Base-by-base conservation (phyloP, 2,329 filamentous ascomycete species). In the Ophiocordyceps sinensis region DNA sequence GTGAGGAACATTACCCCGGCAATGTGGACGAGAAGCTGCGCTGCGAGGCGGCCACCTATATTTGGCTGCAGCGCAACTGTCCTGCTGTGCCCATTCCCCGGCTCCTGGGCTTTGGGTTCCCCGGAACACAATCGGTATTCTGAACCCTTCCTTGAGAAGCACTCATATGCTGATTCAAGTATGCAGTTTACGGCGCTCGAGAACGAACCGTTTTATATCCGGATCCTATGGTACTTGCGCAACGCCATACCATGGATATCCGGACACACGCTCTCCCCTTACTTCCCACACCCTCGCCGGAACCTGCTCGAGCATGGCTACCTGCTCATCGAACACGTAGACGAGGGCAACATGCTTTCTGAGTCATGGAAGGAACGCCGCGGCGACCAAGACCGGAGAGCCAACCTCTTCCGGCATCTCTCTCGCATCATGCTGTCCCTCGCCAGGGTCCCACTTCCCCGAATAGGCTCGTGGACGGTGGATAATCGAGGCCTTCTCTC, bases 21-120 rank as follows among this genome's bases (percentile, higher is more conserved):
- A 66, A 61, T 41, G 55, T 53, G 14, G 61, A 68, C 32, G 62
- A 67, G 48, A 67, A 67, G 51, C 23, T 67, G 12, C 45, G 45
- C 11, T 48, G 44, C 26, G 51, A 53, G 40, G 47, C 45, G 23
- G 49, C 46, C 1, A 46, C 47, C 9, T 49, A 52, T 38, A 39
- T 41, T n/a, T 53, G 47, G 49, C 37, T 53, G 41, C 46, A 52
- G 38, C 38, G 46, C 29, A 46, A 54, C 38, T 54, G 51, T 39
- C 49, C 50, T 9, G 43, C 39, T 21, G 36, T 52, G n/a, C 49
- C 44, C 11, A 44, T 51, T 29, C 48, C 51, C 31, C 41, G 37
- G 10, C 44, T 53, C 5, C 45, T 45, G 15, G 49, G 45, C 26
- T 52, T 53, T 42, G 49, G 45, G 21, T 45, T 53, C 31, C 46